Conservation (phyloP, 2,329 filamentous ascomycete genomes). For the Hypoxylon sp. region DNA sequence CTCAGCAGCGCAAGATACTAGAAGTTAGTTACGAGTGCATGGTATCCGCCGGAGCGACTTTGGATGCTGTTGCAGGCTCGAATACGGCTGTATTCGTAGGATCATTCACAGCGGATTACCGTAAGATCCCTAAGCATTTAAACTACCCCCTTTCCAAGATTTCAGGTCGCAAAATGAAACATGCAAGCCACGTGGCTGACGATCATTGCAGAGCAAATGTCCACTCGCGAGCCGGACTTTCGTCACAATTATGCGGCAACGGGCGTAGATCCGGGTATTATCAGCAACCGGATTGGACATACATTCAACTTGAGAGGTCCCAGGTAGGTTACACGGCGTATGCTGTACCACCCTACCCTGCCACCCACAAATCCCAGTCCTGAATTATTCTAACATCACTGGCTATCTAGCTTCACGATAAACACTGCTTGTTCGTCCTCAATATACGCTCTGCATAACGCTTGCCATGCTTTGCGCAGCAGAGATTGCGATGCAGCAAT, state of each 20-base stretch:
- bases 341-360: background rate
- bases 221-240: slow-evolving; percentile 47
- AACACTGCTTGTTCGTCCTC: slow-evolving; percentile 59
- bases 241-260: slow-evolving; percentile 51
- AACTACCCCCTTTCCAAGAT: background rate
- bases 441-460: slow-evolving; percentile 55
- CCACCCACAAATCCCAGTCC: background rate
- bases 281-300: slow-evolving; percentile 58
- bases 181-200: slow-evolving; percentile 1
- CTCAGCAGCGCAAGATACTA: slow-evolving; percentile 59
- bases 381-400: background rate
- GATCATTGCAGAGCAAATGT: slow-evolving; percentile 49
- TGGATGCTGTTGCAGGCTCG: slow-evolving; percentile 50
- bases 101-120: slow-evolving; percentile 49
- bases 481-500: slow-evolving; percentile 55
- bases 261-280: slow-evolving; percentile 55
- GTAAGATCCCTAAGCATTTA: slow-evolving; percentile 7
- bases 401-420: slow-evolving; percentile 42
- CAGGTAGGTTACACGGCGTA: slow-evolving; percentile 33
- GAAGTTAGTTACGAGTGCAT: slow-evolving; percentile 62
- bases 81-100: slow-evolving; percentile 51
- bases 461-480: slow-evolving; percentile 48
- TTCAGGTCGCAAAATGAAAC: background rate
- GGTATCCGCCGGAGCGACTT: slow-evolving; percentile 55
- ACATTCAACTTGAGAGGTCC: slow-evolving; percentile 57